Conservation (phyloP, 2,329 filamentous ascomycete genomes). For the Colletotrichum echinochloae region DNA sequence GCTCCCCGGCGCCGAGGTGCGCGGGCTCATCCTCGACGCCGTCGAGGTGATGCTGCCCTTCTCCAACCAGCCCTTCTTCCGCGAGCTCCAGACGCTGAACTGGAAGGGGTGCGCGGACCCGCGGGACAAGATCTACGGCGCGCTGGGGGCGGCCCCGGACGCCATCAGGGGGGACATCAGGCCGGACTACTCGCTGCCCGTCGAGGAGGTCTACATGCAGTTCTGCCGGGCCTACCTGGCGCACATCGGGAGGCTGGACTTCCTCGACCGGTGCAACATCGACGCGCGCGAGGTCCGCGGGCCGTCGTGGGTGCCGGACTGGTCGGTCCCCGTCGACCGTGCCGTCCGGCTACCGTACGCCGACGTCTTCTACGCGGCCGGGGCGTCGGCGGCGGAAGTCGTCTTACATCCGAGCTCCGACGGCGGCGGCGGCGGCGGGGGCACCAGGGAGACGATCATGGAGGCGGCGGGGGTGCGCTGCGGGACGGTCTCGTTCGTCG, state of each 20-base stretch:
- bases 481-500: neutral
- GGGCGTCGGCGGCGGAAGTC: neutral
- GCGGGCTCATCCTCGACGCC: conserved; percentile 3
- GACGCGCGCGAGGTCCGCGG: neutral
- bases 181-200: neutral
- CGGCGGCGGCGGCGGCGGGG: neutral
- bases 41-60: conserved; percentile 11
- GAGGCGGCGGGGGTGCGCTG: neutral
- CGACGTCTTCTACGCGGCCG: conserved; percentile 6
- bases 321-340: conserved; percentile 2
- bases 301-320: conserved; percentile 10
- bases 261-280: conserved; percentile 6
- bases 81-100: conserved; percentile 4
- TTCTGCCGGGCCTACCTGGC: conserved; percentile 1
- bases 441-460: neutral
- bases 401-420: neutral
- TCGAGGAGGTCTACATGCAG: neutral
- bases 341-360: neutral
- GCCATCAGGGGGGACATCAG: neutral
- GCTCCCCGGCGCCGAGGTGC: neutral
- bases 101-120: conserved; percentile 3
- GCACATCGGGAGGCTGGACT: neutral
- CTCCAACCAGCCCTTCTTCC: conserved; percentile 7
- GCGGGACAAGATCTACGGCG: conserved; percentile 7
- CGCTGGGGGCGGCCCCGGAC: neutral